Conservation (phyloP, 176 grass and related monocot species). For the Oryza meridionalis region DNA sequence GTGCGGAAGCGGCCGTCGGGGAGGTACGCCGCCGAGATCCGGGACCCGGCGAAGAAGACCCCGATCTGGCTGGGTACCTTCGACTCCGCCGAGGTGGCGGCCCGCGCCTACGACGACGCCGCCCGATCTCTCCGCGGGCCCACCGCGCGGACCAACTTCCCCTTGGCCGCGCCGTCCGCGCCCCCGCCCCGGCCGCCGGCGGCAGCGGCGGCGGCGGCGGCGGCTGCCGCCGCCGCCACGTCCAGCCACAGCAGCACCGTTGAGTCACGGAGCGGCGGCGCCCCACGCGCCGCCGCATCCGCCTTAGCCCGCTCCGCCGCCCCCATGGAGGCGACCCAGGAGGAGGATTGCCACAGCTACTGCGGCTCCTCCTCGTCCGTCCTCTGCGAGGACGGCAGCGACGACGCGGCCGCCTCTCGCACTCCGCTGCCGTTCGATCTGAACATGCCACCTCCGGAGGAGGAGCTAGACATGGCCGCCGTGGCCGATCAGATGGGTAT, state of each 20-base stretch:
- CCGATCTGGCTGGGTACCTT: slow-evolving; percentile 86
- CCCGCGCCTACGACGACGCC: slow-evolving; percentile 78
- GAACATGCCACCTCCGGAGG: slow-evolving; percentile 68
- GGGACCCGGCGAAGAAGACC: slow-evolving; percentile 76
- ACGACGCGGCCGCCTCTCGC: slow-evolving; percentile 47
- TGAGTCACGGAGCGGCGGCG: slow-evolving; percentile 71
- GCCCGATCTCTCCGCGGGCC: slow-evolving; percentile 64
- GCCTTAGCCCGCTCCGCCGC: slow-evolving; percentile 31
- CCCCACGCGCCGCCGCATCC: slow-evolving; percentile 24
- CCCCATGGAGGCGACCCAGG: slow-evolving; percentile 12
- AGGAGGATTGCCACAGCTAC: slow-evolving; percentile 65
- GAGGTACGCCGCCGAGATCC: slow-evolving; percentile 88
- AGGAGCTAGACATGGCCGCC: slow-evolving; percentile 8
- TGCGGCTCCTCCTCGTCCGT: slow-evolving; percentile 82
- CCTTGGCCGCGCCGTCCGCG: slow-evolving; percentile 5
- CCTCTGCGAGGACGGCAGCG: slow-evolving; percentile 51
- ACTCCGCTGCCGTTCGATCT: slow-evolving; percentile 74
- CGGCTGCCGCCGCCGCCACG: slow-evolving; percentile 32
- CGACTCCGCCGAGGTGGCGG: slow-evolving; percentile 81
- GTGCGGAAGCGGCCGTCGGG: slow-evolving; percentile 76
- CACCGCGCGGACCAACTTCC: slow-evolving; percentile 72
- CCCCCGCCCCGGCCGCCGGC: not conserved
- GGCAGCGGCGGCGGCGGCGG: not conserved
- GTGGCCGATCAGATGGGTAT: slow-evolving; percentile 58
- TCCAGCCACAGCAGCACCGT: slow-evolving; percentile 93